These are phyloP conservation scores for Haplosporangium gracile DNA, from an alignment of 192 early-diverging fungal genomes.

Conservation along the genomic window DNA sequence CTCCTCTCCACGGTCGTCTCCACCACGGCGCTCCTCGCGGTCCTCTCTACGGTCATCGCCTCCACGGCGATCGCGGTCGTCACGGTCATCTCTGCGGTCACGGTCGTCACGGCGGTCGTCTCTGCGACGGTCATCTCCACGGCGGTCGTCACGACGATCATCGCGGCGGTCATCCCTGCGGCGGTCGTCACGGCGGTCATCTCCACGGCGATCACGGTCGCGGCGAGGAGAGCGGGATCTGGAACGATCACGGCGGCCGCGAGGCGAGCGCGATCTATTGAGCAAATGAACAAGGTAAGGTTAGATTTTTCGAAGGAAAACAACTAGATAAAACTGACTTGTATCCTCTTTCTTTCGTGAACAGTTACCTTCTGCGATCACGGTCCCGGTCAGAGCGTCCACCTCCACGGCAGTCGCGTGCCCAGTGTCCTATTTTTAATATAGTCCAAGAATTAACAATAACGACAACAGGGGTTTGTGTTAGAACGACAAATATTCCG, in stretches of 20 bases:
- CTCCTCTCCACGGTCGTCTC: not conserved
- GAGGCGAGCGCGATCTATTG: slow-evolving; percentile 26
- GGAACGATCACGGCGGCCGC: slow-evolving; percentile 21
- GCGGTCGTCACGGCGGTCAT: slow-evolving; percentile 10
- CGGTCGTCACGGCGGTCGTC: slow-evolving; percentile 8
- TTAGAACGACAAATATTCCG: not conserved
- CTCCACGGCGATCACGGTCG: slow-evolving; percentile 7
- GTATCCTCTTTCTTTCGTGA: not conserved
- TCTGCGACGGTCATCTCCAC: slow-evolving; percentile 21
- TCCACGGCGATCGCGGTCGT: slow-evolving; percentile 6
- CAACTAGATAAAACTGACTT: not conserved
- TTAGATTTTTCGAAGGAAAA: not conserved
- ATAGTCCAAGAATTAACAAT: not conserved
- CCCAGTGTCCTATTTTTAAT: slow-evolving; percentile 22
- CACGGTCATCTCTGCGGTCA: not conserved
- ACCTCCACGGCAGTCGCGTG: slow-evolving; percentile 33
- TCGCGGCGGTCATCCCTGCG: slow-evolving; percentile 17
- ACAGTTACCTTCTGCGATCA: slow-evolving; percentile 24
- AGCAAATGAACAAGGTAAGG: not conserved
- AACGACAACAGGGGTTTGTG: not conserved
- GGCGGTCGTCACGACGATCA: not conserved
- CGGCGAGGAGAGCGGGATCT: slow-evolving; percentile 13
- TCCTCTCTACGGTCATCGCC: not conserved
- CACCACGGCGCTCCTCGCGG: slow-evolving; percentile 5
- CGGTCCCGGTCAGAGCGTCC: slow-evolving; percentile 23